These are phyloP conservation scores for Fraxinus nigra DNA, from an alignment of 305 asterid genomes.

Conservation along the genomic window DNA sequence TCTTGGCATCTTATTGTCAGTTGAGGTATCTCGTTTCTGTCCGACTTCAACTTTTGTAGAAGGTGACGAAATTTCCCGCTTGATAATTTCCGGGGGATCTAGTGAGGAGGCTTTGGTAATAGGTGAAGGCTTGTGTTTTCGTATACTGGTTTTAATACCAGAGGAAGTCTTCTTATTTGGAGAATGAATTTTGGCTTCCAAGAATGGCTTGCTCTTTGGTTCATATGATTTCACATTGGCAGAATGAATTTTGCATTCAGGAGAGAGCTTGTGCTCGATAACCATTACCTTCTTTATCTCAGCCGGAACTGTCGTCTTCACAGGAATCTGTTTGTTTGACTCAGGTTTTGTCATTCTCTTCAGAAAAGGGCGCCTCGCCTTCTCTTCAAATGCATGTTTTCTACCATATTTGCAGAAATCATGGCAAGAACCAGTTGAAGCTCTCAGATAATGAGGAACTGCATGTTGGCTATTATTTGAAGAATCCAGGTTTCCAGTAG, in stretches of 20 bases:
- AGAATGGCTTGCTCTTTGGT: slow-evolving; percentile 6
- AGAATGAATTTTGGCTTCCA: slow-evolving; percentile 7
- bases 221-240: slow-evolving; percentile 23
- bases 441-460: slow-evolving; percentile 63
- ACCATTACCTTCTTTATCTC: slow-evolving; percentile 17
- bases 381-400: slow-evolving; percentile 37
- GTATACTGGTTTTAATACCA: slow-evolving; percentile 18
- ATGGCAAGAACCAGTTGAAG: slow-evolving; percentile 86
- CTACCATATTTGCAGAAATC: slow-evolving; percentile 76
- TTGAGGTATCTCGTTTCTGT: slow-evolving; percentile 22
- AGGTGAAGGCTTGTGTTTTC: slow-evolving; percentile 14
- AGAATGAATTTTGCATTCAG: slow-evolving; percentile 7
- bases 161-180: slow-evolving; percentile 15
- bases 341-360: slow-evolving; percentile 30
- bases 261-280: neutral
- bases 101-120: slow-evolving; percentile 20
- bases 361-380: slow-evolving; percentile 30
- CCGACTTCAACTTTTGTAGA: slow-evolving; percentile 29
- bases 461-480: slow-evolving; percentile 14
- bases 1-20: slow-evolving; percentile 25
- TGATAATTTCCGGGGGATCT: slow-evolving; percentile 36
- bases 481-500: slow-evolving; percentile 33
- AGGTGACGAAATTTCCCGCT: slow-evolving; percentile 33
- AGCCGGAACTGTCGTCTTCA: neutral
- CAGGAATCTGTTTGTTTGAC: slow-evolving; percentile 25